Percentiles rank a stretch among this genome's conserved stretches.
Evolutionary conservation across 306 rosid species (phyloP).

Genomic region (Pyrus pyrifolia): DNA sequence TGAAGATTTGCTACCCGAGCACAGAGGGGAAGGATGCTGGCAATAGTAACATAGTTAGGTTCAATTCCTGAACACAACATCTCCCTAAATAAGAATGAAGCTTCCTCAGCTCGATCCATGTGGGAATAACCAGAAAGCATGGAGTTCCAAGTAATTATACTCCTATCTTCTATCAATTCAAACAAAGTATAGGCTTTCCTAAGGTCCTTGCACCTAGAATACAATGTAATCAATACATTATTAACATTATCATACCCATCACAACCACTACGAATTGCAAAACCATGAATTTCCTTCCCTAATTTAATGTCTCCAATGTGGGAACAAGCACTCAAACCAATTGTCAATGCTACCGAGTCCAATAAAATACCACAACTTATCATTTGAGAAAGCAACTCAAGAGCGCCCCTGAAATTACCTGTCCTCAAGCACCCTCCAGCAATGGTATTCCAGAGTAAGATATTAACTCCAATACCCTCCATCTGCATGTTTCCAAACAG

Average conservation of each 20-base stretch:
- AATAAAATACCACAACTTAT: slow-evolving; percentile 33
- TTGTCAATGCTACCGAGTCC: slow-evolving; percentile 59
- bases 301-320: slow-evolving; percentile 56
- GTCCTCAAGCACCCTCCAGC: slow-evolving; percentile 65
- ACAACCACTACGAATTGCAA: slow-evolving; percentile 40
- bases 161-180: slow-evolving; percentile 36
- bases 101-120: slow-evolving; percentile 65
- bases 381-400: slow-evolving; percentile 67
- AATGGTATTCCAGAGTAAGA: slow-evolving; percentile 69
- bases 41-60: slow-evolving; percentile 76
- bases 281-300: slow-evolving; percentile 84
- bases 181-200: slow-evolving; percentile 54
- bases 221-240: slow-evolving; percentile 82
- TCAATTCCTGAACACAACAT: slow-evolving; percentile 47
- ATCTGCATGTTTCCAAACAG: slow-evolving; percentile 46
- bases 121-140: slow-evolving; percentile 73
- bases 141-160: slow-evolving; percentile 69
- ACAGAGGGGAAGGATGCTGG: slow-evolving; percentile 83
- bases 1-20: slow-evolving; percentile 82
- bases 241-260: slow-evolving; percentile 41
- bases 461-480: slow-evolving; percentile 40
- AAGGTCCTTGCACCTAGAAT: slow-evolving; percentile 76
- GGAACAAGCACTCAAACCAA: slow-evolving; percentile 73
- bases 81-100: slow-evolving; percentile 62
- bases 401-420: slow-evolving; percentile 39